Conservation (phyloP, 306 rosid species). For the Delonix regia region DNA sequence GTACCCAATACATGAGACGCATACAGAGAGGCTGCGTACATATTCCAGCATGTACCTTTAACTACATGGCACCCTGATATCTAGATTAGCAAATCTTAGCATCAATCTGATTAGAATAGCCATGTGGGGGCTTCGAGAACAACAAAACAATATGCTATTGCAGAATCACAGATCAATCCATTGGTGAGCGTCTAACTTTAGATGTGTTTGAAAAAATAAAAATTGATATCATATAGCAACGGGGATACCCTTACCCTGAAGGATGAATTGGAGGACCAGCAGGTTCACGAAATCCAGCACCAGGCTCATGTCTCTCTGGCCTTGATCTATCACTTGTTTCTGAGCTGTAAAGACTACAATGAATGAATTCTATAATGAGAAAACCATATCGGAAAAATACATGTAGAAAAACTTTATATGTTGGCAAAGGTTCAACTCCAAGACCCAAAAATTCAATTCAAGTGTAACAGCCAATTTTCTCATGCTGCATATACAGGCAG, state of each 20-base stretch:
- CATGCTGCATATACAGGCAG: neutral
- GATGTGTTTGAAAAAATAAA: neutral
- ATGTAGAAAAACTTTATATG: neutral
- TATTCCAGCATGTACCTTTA: neutral
- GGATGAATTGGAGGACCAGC: constrained; percentile 40
- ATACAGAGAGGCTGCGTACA: neutral
- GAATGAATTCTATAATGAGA: neutral
- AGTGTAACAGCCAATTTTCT: neutral
- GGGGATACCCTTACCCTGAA: constrained; percentile 48
- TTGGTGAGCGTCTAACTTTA: neutral
- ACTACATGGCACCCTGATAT: neutral
- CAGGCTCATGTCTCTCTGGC: constrained; percentile 29
- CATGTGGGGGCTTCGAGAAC: neutral
- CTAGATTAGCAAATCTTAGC: neutral
- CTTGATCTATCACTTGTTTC: constrained; percentile 39
- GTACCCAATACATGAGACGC: neutral
- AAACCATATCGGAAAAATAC: neutral
- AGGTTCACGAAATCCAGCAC: constrained; percentile 34
- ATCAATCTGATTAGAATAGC: neutral
- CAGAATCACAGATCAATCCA: neutral
- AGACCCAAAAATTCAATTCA: neutral
- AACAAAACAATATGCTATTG: neutral
- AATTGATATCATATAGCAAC: neutral
- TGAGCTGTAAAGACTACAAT: constrained; percentile 37
- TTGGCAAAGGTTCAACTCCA: neutral